These are phyloP conservation scores for Coniochaeta sp. DNA, from an alignment of 2,329 filamentous ascomycete species.

Conservation along the genomic window DNA sequence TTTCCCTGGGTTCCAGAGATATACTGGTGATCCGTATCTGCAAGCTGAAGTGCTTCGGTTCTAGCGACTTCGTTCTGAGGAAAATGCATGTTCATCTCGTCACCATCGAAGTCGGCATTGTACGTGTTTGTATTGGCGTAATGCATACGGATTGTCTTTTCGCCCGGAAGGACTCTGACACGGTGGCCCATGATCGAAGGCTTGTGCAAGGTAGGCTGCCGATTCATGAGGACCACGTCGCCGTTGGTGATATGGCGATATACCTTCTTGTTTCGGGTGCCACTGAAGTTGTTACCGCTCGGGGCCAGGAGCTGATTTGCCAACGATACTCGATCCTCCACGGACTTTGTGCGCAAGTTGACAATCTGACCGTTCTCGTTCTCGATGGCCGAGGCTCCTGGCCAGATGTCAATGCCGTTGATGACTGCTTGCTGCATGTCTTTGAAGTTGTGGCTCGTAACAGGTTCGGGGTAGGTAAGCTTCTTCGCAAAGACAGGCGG, in stretches of 20 bases:
- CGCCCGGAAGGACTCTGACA: constrained; percentile 82
- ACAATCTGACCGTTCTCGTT: constrained; percentile 92
- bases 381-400: constrained; percentile 88
- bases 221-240: constrained; percentile 97
- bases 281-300: constrained; percentile 65
- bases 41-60: constrained; percentile 86
- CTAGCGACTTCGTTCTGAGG: constrained; percentile 93
- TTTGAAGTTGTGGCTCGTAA: constrained; percentile 94
- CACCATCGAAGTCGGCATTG: constrained; percentile 98
- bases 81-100: constrained; percentile 99
- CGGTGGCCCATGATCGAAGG: constrained; percentile 98
- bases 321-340: constrained; percentile 79
- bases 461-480: constrained; percentile 92
- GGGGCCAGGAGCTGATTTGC: constrained; percentile 91
- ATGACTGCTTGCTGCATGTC: constrained; percentile 94
- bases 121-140: constrained; percentile 99
- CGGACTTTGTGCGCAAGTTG: constrained; percentile 77
- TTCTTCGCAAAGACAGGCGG: constrained; percentile 97
- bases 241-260: constrained; percentile 93
- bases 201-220: constrained; percentile 95
- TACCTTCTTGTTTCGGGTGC: constrained; percentile 87
- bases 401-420: constrained; percentile 90
- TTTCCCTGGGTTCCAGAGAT: constrained; percentile 90
- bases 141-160: constrained; percentile 98
- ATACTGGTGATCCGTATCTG: constrained; percentile 96